Percentiles rank a stretch among this genome's conserved stretches.
Conservation (phyloP, 148 eudicot species). For the Beta vulgaris region DNA sequence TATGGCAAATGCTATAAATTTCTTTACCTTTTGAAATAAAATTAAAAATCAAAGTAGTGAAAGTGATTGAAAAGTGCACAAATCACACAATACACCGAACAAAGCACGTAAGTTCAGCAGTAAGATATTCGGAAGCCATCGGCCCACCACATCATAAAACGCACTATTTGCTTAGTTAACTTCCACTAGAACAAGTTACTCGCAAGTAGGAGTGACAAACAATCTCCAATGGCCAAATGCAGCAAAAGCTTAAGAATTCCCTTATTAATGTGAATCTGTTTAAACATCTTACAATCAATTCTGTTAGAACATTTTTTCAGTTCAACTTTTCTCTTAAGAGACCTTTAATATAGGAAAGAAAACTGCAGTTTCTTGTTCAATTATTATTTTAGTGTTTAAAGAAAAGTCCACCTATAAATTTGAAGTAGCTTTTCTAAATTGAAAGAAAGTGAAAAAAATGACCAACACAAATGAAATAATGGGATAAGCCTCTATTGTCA, state of each 20-base stretch:
- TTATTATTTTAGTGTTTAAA: no score
- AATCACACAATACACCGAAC: neutral
- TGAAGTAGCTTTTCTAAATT: no score
- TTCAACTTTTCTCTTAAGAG: no score
- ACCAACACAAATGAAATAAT: no score
- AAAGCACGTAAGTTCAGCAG: slow-evolving; percentile 14
- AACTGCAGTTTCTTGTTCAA: no score
- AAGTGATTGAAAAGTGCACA: slow-evolving; percentile 8
- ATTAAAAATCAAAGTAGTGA: neutral
- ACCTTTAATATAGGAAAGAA: no score
- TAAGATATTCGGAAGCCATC: neutral
- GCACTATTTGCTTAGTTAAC: neutral
- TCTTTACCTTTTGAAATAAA: no score
- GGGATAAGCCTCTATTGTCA: no score
- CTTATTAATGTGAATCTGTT: neutral
- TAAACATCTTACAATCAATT: no score
- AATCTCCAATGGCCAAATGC: neutral
- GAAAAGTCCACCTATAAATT: no score
- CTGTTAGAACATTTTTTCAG: no score
- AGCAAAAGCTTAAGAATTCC: neutral
- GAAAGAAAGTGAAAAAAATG: no score
- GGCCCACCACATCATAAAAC: neutral
- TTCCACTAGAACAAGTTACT: neutral
- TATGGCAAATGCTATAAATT: neutral
- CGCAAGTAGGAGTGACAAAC: neutral